Evolutionary conservation across 2,329 filamentous ascomycete genomes (phyloP), one percentile per base, ranked within the genome.

Genomic region (Bipolaris oryzae): DNA sequence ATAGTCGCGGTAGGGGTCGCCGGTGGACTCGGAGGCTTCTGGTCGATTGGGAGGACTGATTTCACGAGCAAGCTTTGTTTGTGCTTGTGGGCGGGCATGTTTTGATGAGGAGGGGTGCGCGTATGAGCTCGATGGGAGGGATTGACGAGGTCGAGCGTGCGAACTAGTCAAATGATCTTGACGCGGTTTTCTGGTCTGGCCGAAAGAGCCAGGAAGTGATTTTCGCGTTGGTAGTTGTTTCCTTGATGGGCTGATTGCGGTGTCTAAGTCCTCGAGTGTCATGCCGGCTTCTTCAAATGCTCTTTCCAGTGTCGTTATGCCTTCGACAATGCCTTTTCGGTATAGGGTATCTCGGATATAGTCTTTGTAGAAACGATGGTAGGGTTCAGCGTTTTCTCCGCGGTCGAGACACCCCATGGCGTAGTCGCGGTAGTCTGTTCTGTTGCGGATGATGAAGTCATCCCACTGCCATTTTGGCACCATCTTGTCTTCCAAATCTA

Each of bases 381-480:
- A 77, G 2, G 69, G 59, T 25, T 70, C 58, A 0, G 61, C 49
- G 25, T 69, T 61, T 38, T 69, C 64, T 15, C 70, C 71, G 5
- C 57, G 52, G 1, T 70, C 63, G 1, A 62, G 20, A 50, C 73
- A 73, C 7, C 64, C 55, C 7, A 55, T 20, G 0, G 44, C 57
- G 23, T 77, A 75, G 1, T 50, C 42, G 13, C 50, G 64, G 58
- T 72, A 78, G n/a, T 76, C 72, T 5, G 58, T 71, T 23, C 62
- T 58, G 52, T 73, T 68, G 15, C 75, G 68, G 23, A 77, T 69
- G 34, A 78, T 69, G 51, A 66, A 78, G 44, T 77, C 75, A 47
- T 78, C 76, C 76, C 76, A 77, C 35, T 73, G 70, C 60, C 66
- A 76, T 38, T 70, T 75, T 1, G 74, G 70, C 13, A 74, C 66